Percentiles rank a stretch among this genome's conserved stretches.
phyloP scores from a whole-genome alignment of 2,329 filamentous ascomycete genomes.

The Penicillium sp. region DNA sequence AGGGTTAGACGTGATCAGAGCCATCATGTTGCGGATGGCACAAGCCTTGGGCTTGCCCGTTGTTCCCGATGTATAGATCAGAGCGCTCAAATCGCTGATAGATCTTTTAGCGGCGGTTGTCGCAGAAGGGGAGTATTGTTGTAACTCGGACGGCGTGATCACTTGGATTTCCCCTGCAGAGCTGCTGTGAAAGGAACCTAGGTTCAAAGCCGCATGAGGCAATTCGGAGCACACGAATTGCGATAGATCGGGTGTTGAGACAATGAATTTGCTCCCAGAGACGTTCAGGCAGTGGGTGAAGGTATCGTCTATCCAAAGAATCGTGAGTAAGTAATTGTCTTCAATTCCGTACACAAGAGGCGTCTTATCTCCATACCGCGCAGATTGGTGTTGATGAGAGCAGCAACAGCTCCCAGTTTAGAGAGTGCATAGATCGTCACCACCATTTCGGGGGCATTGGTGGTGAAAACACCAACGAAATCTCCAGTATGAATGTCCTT shows the following conservation, averaged over 20 bases:
- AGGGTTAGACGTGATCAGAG: slow-evolving; percentile 33
- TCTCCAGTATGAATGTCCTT: slow-evolving; percentile 35
- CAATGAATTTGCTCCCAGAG: slow-evolving; percentile 34
- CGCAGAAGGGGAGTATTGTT: slow-evolving; percentile 19
- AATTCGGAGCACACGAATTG: slow-evolving; percentile 29
- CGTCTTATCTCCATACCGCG: too few relatives aligned
- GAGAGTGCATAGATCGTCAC: slow-evolving; percentile 39
- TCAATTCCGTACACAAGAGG: too few relatives aligned
- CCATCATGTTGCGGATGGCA: slow-evolving; percentile 34
- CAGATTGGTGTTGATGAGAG: slow-evolving; percentile 42
- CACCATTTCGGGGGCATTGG: slow-evolving; percentile 45
- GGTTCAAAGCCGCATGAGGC: slow-evolving; percentile 33
- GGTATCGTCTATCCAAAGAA: too few relatives aligned
- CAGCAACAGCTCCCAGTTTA: slow-evolving; percentile 40
- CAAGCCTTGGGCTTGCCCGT: slow-evolving; percentile 43
- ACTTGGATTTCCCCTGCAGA: too few relatives aligned
- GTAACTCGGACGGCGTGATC: too few relatives aligned
- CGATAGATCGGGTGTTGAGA: slow-evolving; percentile 40
- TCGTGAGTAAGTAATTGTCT: too few relatives aligned
- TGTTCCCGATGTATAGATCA: slow-evolving; percentile 45
- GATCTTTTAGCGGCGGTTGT: too few relatives aligned
- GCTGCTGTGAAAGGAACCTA: slow-evolving; percentile 36
- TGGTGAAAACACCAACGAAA: slow-evolving; percentile 41
- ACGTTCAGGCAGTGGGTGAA: slow-evolving; percentile 40
- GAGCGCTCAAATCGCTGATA: too few relatives aligned